Evolutionary conservation across 73 alveolate genomes (phyloP), one percentile per base, ranked within the genome.

Genomic region (Paramecium caudatum): DNA sequence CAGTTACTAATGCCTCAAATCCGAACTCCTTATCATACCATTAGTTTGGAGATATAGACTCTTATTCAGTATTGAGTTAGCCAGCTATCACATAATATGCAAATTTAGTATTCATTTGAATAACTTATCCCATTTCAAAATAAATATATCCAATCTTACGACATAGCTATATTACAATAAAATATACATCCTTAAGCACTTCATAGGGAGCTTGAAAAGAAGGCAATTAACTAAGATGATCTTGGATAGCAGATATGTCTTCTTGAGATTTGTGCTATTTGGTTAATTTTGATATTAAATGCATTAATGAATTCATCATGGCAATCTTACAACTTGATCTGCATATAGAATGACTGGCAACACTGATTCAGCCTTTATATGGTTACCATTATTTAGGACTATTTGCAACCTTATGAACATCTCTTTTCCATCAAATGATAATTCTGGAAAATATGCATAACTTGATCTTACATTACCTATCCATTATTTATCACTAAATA

Each of bases 11-110:
- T 9, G 41, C 68, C 16, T 74, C 43, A 21, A 74, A 41, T 5
- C 68, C 88, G n/a, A 6, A 19, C 12, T 41, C 88, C 19, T n/a
- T 27, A n/a, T 74, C 88, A 74, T 27, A 74, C 88, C 88, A 74
- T 74, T 68, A 15, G 43, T 34, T 21, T 74, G 65, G 43, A 74
- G 17, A 10, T 12, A 30, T 0, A 37, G 36, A 15, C 55, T 39
- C 13, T 74, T n/a, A 30, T 12, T 74, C 69, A 16, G 70, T 39
- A 10, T 27, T 16, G 0, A 74, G 21, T 13, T 34, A 74, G 16
- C 88, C 88, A 5, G 19, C 43, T 7, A 74, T 74, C 5, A 74
- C 39, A 74, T 74, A 74, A n/a, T 41, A 74, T 15, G 88, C 88
- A 41, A 36, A 37, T 39, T 74, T 41, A 19, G 36, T 27, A 37